Evolutionary conservation across 2,329 filamentous ascomycete genomes (phyloP), one percentile per base, ranked within the genome.

Genomic region (Arthroderma sp.): DNA sequence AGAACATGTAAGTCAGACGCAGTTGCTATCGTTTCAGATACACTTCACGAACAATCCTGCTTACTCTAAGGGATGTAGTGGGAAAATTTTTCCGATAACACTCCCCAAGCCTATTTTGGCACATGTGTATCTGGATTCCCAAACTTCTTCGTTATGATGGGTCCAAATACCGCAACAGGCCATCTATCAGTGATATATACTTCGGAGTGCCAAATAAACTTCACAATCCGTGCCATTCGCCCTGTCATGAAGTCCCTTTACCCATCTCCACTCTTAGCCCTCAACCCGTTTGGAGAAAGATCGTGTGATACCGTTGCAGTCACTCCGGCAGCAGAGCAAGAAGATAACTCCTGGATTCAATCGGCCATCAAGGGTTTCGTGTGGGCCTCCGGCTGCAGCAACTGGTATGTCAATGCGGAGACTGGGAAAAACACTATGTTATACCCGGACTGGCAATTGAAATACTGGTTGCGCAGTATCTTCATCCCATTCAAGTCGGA

Each of bases 161-260:
- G 74, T 0, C 75, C 70, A 8, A 76, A 76, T 61, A 76, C 73
- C 0, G 67, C 75, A 2, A 79, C 74, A 0, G 77, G 77, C 0
- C 77, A 80, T 60, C 65, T 77, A 0, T 76, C 72, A 0, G 77
- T 78, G 2, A 75, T 79, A 19, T 79, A 76, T 63, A 75, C 76
- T 0, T 73, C 74, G 0, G 77, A 79, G 62, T 79, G 77, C 61
- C 76, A 79, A 58, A 76, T 79, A 56, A 78, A 77, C 63, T 77
- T 77, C 59, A 68, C 68, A 17, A 63, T 75, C 5, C 69, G 73
- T 6, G 64, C 76, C 0, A 66, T 79, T 11, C 61, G 61, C 0
- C 76, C 77, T 0, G 68, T 79, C 35, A 61, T 77, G 25, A 59
- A 65, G 3, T 61, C 65, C 15, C 56, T 72, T 55, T 63, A 66